phyloP scores from a whole-genome alignment of 139 green algal genomes.

The Chlamydomonas asymmetrica region DNA sequence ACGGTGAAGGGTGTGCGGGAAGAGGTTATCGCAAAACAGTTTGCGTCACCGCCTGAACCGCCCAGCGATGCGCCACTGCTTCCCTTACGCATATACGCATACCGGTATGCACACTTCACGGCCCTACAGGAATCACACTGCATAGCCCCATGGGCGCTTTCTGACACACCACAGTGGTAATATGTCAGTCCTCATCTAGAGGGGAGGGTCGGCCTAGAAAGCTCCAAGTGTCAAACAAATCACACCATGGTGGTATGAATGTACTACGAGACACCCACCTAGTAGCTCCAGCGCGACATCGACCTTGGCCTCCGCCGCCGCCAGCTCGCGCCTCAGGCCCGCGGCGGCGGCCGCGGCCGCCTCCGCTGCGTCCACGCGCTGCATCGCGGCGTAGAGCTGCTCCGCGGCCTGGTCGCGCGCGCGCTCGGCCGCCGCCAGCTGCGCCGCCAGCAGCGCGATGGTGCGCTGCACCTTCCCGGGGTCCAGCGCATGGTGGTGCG shows the following conservation, averaged over 20 bases:
- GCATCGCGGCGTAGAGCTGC: constrained; percentile 56
- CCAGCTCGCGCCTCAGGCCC: constrained; percentile 25
- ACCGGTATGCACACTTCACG: background rate
- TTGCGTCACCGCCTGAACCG: no score
- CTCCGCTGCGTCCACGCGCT: constrained; percentile 48
- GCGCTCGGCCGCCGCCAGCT: constrained; percentile 42
- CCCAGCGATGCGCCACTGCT: no score
- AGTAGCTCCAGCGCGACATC: constrained; percentile 56
- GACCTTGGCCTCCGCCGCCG: constrained; percentile 29
- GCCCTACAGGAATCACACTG: no score
- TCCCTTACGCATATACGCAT: background rate
- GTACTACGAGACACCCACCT: no score
- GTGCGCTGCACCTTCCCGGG: constrained; percentile 15
- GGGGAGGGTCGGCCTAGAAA: no score
- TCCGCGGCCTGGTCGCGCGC: constrained; percentile 47
- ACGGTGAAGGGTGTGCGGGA: no score
- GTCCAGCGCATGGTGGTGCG: constrained; percentile 7
- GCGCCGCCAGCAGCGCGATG: constrained; percentile 34
- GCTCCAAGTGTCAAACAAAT: no score
- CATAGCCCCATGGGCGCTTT: no score
- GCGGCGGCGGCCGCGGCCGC: constrained; percentile 27
- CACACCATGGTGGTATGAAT: no score
- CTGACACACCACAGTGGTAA: no score
- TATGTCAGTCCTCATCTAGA: no score
- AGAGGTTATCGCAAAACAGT: no score